Evolutionary conservation across 2,329 filamentous ascomycete species (phyloP), one percentile per base, ranked within the genome.

Genomic region (Malbranchea zuffiana): DNA sequence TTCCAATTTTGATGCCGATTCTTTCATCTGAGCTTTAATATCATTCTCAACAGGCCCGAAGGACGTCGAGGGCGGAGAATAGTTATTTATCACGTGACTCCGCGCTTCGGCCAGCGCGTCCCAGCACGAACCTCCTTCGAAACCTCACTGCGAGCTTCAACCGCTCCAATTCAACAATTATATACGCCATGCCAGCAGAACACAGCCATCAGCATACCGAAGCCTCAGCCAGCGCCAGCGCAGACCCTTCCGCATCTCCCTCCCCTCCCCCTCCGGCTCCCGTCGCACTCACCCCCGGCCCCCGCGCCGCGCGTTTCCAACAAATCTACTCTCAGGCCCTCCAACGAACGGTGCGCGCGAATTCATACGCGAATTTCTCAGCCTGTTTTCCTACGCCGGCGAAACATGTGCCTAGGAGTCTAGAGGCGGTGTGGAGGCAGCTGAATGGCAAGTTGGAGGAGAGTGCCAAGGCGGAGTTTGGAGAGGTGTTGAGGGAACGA

Each of bases 321-420:
- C 72, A 74, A 45, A 66, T 78, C 45, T 79, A 75, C 59, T 60
- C 63, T 37, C 65, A 74, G 42, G 74, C 75, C 11, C 64, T 78
- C 15, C 63, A 66, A 7, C 70, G 74, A 43, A 73, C 75, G 1
- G 54, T 78, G n/a, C 69, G 71, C 44, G 72, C 73, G 35, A 75
- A 73, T 54, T 73, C 67, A 6, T 71, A 75, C 51, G 60, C 63
- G 32, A 78, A 77, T 47, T 80, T 79, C 52, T 66, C 72, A 0
- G 61, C 71, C 16, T 80, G 75, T 48, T 79, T 79, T 45, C 75
- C 75, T 0, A 80, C 75, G 0, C 69, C 74, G 1, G 71, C 74
- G 12, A 60, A 64, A 47, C 63, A 75, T 47, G 71, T 71, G 7
- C 69, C 72, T 1, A 68, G 67, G 17, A 67, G 66, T 27, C 50